phyloP scores from a whole-genome alignment of 306 rosid genomes.

The Arachis hypogaea region DNA sequence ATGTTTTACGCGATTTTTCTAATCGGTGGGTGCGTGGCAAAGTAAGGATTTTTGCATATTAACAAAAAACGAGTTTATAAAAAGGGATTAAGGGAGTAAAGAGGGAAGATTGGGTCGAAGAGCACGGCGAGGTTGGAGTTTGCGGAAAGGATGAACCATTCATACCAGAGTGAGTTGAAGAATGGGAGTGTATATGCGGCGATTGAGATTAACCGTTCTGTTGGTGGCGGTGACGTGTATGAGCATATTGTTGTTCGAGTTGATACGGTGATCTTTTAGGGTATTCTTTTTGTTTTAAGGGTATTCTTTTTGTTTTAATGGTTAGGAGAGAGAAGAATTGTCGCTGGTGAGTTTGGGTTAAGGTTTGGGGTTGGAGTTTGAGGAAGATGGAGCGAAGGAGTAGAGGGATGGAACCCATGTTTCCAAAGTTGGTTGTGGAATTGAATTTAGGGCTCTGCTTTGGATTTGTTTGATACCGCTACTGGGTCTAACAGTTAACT shows the following conservation, averaged over 20 bases:
- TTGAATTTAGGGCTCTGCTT: too few species aligned
- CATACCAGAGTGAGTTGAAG: slow-evolving; percentile 90
- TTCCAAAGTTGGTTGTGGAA: too few species aligned
- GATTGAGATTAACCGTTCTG: slow-evolving; percentile 80
- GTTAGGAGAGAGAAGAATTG: background rate
- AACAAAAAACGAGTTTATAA: too few species aligned
- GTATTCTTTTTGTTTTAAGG: background rate
- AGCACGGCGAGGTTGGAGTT: slow-evolving; percentile 59
- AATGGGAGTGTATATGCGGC: slow-evolving; percentile 82
- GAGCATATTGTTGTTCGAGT: slow-evolving; percentile 48
- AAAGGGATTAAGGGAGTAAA: slow-evolving; percentile 42
- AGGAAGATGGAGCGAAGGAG: slow-evolving; percentile 24
- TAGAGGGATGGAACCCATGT: slow-evolving; percentile 35
- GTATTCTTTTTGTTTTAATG: background rate
- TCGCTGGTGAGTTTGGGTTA: background rate
- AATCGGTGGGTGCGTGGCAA: too few species aligned
- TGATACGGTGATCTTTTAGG: slow-evolving; percentile 17
- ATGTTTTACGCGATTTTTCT: too few species aligned
- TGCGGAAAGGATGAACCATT: slow-evolving; percentile 64
- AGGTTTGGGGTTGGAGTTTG: background rate
- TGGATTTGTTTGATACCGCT: too few species aligned
- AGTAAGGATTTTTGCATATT: too few species aligned
- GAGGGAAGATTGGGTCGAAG: slow-evolving; percentile 76
- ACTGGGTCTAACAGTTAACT: too few species aligned
- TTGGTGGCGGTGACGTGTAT: slow-evolving; percentile 44